Conservation (phyloP, 805 yeast genomes). For the Myxozyma melibiosi region DNA sequence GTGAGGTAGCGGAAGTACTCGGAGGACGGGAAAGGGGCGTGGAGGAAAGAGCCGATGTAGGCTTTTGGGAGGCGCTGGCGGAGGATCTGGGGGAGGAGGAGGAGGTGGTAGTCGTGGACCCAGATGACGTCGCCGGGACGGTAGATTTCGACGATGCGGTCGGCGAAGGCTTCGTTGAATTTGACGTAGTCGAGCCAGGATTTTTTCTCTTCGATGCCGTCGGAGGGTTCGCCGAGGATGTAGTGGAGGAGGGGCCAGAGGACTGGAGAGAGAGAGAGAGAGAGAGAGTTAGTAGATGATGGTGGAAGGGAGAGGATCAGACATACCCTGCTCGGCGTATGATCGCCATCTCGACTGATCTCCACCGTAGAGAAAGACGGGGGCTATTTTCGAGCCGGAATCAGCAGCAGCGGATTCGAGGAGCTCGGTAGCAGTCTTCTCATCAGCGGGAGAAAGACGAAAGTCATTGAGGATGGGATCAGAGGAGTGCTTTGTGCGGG, state of each 20-base stretch:
- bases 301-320: background rate
- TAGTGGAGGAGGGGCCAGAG: constrained; percentile 96
- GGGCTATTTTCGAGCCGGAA: constrained; percentile 63
- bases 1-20: constrained; percentile 91
- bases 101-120: constrained; percentile 87
- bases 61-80: constrained; percentile 76
- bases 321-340: constrained; percentile 34
- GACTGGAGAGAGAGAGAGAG: constrained; percentile 4
- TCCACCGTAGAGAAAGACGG: constrained; percentile 83
- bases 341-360: constrained; percentile 82
- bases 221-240: constrained; percentile 73
- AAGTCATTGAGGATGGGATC: constrained; percentile 54
- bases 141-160: constrained; percentile 70
- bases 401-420: constrained; percentile 39
- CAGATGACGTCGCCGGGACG: constrained; percentile 88
- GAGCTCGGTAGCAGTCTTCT: constrained; percentile 49
- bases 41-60: constrained; percentile 75
- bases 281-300: background rate
- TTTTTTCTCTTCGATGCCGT: constrained; percentile 67
- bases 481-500: constrained; percentile 9
- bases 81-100: constrained; percentile 79
- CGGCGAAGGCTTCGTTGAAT: constrained; percentile 88
- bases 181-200: constrained; percentile 90
- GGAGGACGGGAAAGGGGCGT: constrained; percentile 91
- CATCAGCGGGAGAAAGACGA: constrained; percentile 59